Evolutionary conservation across 192 early-diverging fungal genomes (phyloP), one percentile per base, ranked within the genome.

Genomic region (Helicostylum pulchrum): DNA sequence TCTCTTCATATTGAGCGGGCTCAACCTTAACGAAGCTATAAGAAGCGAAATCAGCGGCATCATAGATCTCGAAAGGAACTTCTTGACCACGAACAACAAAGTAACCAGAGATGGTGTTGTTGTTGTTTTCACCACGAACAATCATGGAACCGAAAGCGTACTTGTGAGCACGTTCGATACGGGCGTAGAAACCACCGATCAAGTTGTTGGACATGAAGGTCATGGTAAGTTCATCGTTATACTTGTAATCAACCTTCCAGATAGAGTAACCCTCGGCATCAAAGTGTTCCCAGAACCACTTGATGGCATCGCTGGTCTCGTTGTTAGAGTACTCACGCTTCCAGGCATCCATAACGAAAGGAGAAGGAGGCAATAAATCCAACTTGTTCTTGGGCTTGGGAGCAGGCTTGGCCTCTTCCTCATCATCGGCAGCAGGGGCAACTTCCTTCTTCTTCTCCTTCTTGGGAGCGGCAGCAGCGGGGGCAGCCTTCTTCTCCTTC

Each of bases 301-400:
- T 80, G 74, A 90, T 80, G 66, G 95, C 95, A 48, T 78, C 83
- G 53, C 89, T 88, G 71, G 93, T 93, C 54, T 94, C 87, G 81
- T 95, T 93, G 90, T 97, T 97, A 57, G 94, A 96, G 87, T 97
- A 97, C 79, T 92, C 87, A 62, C 94, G 89, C 85, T 97, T 97
- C 94, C 95, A 97, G 66, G 90, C 88, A 63, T 97, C 94, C 52
- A 97, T 72, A 68, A 83, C 77, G 80, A 97, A 89, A 65, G 79
- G 70, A 67, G 91, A 87, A 53, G 87, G 85, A 64, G 93, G 94
- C 67, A 95, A 83, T 68, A 88, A 78, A 72, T 96, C 93, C 63
- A 95, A 79, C 73, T 87, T 85, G 84, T 87, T 91, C 90, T 97
- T 94, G 74, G 85, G 86, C 87, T 95, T 94, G 74, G 94, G 92